Percentiles rank a stretch among this genome's conserved stretches.
Conservation (phyloP, 345 rosid species). For the Populus ilicifolia region DNA sequence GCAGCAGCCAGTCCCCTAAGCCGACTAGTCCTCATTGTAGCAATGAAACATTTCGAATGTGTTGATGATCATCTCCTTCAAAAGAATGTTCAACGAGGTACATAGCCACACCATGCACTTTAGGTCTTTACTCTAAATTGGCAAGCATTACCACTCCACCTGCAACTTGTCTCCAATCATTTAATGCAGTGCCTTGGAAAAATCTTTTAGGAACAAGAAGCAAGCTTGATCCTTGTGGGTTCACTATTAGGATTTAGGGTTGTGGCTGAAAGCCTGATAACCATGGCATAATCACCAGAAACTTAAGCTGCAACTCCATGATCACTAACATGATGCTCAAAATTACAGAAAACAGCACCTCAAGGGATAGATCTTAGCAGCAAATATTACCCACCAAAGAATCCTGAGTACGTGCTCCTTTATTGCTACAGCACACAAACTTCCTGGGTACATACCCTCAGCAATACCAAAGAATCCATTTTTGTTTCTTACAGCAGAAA, state of each 20-base stretch:
- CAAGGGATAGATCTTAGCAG: conserved; percentile 54
- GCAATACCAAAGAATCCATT: conserved; percentile 55
- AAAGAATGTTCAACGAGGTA: neutral
- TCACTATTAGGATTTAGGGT: conserved; percentile 1
- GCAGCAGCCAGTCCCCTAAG: conserved; percentile 64
- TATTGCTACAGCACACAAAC: conserved; percentile 48
- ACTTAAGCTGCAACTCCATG: conserved; percentile 54
- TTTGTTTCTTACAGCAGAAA: conserved; percentile 57
- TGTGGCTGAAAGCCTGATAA: conserved; percentile 38
- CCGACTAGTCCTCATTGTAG: neutral
- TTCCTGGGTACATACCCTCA: conserved; percentile 51
- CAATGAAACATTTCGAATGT: neutral
- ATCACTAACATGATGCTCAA: conserved; percentile 67
- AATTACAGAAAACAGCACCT: conserved; percentile 64
- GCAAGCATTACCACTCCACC: neutral
- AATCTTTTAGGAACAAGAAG: conserved; percentile 4
- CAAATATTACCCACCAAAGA: conserved; percentile 42
- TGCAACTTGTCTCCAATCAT: conserved; percentile 10
- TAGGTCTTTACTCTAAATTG: neutral
- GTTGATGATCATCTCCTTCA: conserved; percentile 2
- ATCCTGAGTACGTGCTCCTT: conserved; percentile 24
- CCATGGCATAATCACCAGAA: conserved; percentile 57
- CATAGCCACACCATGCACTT: conserved; percentile 4
- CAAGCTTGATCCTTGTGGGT: neutral
- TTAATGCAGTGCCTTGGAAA: neutral